phyloP scores from a whole-genome alignment of 345 rosid species.

The Kernera saxatilis region DNA sequence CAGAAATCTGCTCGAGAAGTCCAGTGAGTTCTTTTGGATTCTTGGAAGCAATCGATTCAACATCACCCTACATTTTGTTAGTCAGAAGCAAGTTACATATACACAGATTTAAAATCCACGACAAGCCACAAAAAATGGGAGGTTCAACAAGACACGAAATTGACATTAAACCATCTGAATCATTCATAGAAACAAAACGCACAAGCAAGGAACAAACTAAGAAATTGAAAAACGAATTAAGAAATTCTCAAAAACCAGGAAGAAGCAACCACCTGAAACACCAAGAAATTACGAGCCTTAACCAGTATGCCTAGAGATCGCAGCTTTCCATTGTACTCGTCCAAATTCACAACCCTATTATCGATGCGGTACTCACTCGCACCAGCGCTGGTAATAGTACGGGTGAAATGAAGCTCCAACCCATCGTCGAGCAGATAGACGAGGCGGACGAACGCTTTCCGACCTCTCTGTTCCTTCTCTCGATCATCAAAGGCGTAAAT shows the following conservation, averaged over 20 bases:
- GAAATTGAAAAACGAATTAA: neutral
- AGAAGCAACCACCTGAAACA: conserved; percentile 67
- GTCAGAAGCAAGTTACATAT: neutral
- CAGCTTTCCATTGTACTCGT: conserved; percentile 71
- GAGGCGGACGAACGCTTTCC: conserved; percentile 77
- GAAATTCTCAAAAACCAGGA: neutral
- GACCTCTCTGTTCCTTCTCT: conserved; percentile 85
- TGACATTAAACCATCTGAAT: neutral
- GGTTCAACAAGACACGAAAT: neutral
- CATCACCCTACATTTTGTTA: conserved; percentile 68
- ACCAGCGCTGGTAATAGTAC: conserved; percentile 66
- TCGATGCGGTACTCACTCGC: conserved; percentile 88
- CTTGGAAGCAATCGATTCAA: conserved; percentile 96
- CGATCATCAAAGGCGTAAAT: conserved; percentile 90
- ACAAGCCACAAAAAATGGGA: no score
- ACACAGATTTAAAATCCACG: neutral
- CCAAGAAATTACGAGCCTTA: conserved; percentile 94
- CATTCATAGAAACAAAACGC: neutral
- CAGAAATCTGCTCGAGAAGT: conserved; percentile 90
- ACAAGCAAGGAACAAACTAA: neutral
- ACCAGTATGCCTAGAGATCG: conserved; percentile 87
- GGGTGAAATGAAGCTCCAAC: conserved; percentile 69
- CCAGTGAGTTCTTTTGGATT: conserved; percentile 92
- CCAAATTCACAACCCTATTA: conserved; percentile 72
- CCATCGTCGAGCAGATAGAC: conserved; percentile 70